Evolutionary conservation across 331 rosid species (phyloP).

Genomic region (Cucumis variabilis): DNA sequence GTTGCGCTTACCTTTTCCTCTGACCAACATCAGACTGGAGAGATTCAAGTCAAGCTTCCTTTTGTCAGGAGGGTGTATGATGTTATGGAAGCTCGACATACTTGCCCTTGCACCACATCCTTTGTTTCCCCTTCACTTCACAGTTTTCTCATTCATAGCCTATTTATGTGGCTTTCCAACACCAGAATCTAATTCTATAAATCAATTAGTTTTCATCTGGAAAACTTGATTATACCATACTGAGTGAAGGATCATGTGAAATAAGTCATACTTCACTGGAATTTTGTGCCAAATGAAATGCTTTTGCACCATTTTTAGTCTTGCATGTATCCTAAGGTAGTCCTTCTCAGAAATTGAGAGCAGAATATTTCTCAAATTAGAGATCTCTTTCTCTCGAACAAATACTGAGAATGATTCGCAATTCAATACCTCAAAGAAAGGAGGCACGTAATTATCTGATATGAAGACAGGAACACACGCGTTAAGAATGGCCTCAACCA

Average conservation of each 20-base stretch:
- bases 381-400: conserved; percentile 66
- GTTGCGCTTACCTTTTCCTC: neutral
- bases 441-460: conserved; percentile 66
- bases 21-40: neutral
- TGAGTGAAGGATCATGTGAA: conserved; percentile 80
- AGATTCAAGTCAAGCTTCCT: neutral
- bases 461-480: conserved; percentile 71
- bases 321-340: conserved; percentile 54
- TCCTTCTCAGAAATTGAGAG: conserved; percentile 70
- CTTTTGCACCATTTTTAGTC: conserved; percentile 62
- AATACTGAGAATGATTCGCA: conserved; percentile 59
- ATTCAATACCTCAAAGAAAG: conserved; percentile 59
- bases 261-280: conserved; percentile 69
- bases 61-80: neutral
- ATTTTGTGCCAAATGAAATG: conserved; percentile 74
- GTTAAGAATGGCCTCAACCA: conserved; percentile 68
- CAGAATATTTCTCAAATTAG: conserved; percentile 64
- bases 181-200: neutral
- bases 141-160: neutral
- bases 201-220: conserved; percentile 44
- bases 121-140: neutral
- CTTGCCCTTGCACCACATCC: neutral
- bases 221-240: conserved; percentile 75
- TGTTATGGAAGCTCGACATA: neutral
- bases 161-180: neutral